A percentile compares a stretch with the other conserved stretches of the same genome.
Conservation (phyloP, 2,329 filamentous ascomycete species). For the Hypoxylon sp. region DNA sequence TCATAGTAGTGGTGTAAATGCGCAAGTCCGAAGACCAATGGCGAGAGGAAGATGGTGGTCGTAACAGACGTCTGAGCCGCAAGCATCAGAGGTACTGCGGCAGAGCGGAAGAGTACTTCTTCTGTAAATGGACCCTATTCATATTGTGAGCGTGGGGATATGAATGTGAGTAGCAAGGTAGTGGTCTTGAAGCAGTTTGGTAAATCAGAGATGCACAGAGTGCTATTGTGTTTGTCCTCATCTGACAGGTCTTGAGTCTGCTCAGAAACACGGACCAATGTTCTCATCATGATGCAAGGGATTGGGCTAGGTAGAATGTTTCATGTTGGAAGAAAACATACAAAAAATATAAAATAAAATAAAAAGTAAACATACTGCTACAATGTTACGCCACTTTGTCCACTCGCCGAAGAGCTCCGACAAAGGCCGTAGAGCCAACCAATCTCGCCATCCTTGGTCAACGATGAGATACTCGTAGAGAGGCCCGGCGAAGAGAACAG, state of each 20-base stretch:
- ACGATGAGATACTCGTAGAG: slow-evolving; percentile 84
- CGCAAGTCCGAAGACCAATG: slow-evolving; percentile 91
- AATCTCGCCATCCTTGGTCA: slow-evolving; percentile 78
- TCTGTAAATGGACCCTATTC: slow-evolving; percentile 86
- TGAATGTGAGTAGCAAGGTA: neutral
- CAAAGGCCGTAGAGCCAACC: slow-evolving; percentile 70
- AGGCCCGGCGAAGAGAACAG: slow-evolving; percentile 85
- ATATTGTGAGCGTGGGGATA: slow-evolving; percentile 25
- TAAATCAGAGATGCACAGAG: slow-evolving; percentile 53
- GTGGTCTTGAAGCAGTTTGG: slow-evolving; percentile 16
- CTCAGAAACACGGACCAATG: slow-evolving; percentile 88
- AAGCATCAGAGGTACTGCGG: slow-evolving; percentile 86
- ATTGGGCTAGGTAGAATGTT: slow-evolving; percentile 1
- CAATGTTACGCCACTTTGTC: slow-evolving; percentile 87
- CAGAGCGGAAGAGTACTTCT: slow-evolving; percentile 92
- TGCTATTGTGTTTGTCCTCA: slow-evolving; percentile 57
- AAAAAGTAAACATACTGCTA: slow-evolving; percentile 75
- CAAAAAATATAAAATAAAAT: too few relatives aligned
- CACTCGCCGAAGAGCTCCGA: slow-evolving; percentile 77
- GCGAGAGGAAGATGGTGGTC: slow-evolving; percentile 83
- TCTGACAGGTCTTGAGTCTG: slow-evolving; percentile 59
- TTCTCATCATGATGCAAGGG: slow-evolving; percentile 73
- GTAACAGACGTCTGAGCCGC: slow-evolving; percentile 72
- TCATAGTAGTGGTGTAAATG: slow-evolving; percentile 98
- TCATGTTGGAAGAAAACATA: neutral